Base-by-base conservation (phyloP, 2,329 filamentous ascomycete species). In the Fusarium sp. region DNA sequence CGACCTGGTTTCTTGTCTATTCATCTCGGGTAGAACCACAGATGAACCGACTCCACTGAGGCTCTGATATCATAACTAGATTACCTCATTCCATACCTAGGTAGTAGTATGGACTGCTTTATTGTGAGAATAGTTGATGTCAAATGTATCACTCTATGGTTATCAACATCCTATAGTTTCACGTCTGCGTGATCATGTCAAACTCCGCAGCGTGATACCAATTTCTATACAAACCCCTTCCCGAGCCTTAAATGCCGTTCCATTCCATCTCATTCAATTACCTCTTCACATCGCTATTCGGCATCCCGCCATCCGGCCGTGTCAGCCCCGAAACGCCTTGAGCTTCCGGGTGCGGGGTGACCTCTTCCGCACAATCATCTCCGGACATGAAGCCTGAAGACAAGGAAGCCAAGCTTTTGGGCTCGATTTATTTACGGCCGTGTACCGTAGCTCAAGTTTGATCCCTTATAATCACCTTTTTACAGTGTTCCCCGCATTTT, bases 281-380 rank as follows among this genome's bases (percentile, higher is more conserved):
- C 17, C 17, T 36, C 34, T 36, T 5, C 34, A 19, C 17, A n/a
- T 69, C 70, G 70, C 70, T 73, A 66, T 72, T 73, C 71, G 71
- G 71, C 62, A 65, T 73, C 65, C 56, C 30, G 46, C 63, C 65
- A 50, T 58, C 62, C 56, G 62, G 55, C 44, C 55, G 48, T 59
- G 53, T 55, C 64, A 56, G 53, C 56, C 59, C 53, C 54, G 61
- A 58, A 54, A 26, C 51, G 55, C 69, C 39, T 54, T 51, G 64
- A 56, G 57, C 39, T 54, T 46, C 47, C 44, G 44, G 56, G 40
- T 71, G 67, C 65, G 69, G 60, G 59, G 45, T 28, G n/a, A 17
- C 24, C 20, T 67, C 38, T 56, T 47, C 48, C 60, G 68, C 67
- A 72, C 49, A 56, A 68, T 64, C 61, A 72, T 72, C 43, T 69